phyloP scores from a whole-genome alignment of 345 rosid species.

The Sapria himalayana region DNA sequence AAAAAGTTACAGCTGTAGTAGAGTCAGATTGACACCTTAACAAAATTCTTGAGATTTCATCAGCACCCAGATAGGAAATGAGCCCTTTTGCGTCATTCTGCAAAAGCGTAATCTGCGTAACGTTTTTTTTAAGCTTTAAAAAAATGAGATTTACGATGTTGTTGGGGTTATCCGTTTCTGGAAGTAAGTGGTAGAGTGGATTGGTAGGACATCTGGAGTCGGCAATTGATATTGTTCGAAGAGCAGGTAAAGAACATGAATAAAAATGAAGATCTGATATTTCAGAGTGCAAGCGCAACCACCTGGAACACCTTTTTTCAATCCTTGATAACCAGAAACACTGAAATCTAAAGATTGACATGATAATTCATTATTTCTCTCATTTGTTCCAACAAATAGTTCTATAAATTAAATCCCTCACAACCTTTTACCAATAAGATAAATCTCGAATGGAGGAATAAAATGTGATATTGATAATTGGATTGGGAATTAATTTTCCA shows the following conservation, averaged over 20 bases:
- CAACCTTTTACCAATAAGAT: no score
- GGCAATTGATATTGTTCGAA: slow-evolving; percentile 6
- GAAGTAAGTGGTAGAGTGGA: slow-evolving; percentile 11
- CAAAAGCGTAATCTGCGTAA: slow-evolving; percentile 2
- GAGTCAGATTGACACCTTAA: slow-evolving; percentile 14
- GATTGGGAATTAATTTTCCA: no score
- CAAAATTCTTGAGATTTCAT: slow-evolving; percentile 11
- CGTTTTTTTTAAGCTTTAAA: slow-evolving; percentile 8
- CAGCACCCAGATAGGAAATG: slow-evolving; percentile 9
- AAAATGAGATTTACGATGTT: slow-evolving; percentile 8
- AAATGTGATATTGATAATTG: no score
- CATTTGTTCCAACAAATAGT: no score
- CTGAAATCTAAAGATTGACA: no score
- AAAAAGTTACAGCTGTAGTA: slow-evolving; percentile 11
- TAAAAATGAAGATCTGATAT: no score
- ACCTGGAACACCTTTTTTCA: no score
- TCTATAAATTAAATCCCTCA: no score
- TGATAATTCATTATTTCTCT: no score
- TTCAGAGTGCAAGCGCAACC: no score
- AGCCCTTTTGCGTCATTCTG: slow-evolving; percentile 3
- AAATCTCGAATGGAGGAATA: no score
- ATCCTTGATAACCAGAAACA: no score
- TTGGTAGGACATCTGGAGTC: slow-evolving; percentile 4
- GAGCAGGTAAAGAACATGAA: slow-evolving; percentile 4
- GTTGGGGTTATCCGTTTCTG: slow-evolving; percentile 11